phyloP scores from a whole-genome alignment of 2,329 filamentous ascomycete genomes.

The Colletotrichum liaoningense region DNA sequence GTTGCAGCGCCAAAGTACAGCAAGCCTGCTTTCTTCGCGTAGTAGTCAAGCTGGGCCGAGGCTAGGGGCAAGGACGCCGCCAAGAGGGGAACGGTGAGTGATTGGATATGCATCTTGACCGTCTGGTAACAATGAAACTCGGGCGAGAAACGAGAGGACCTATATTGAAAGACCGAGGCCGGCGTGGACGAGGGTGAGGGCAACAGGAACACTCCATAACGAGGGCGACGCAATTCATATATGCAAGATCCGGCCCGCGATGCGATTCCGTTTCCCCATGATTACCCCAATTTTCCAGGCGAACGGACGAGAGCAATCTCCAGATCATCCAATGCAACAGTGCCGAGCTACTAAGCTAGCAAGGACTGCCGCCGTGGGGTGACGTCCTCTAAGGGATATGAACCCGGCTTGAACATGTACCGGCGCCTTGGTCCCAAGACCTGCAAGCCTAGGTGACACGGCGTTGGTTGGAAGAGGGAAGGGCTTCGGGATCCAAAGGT shows the following conservation, averaged over 20 bases:
- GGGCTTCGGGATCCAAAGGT: background rate
- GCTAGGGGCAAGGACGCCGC: conserved; percentile 43
- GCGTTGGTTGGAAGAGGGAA: conserved; percentile 11
- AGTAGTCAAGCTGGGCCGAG: conserved; percentile 55
- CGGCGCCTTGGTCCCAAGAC: conserved; percentile 25
- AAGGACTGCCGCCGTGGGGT: background rate
- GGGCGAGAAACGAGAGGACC: background rate
- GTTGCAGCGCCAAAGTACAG: conserved; percentile 73
- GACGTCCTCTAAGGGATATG: conserved; percentile 32
- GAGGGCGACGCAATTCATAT: conserved; percentile 30
- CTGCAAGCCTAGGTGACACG: conserved; percentile 6
- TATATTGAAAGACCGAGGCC: conserved; percentile 17
- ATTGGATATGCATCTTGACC: conserved; percentile 39
- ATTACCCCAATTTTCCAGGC: conserved; percentile 20
- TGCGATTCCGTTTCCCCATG: conserved; percentile 9
- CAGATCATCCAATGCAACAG: conserved; percentile 4
- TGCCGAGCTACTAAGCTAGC: background rate
- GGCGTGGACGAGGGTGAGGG: background rate
- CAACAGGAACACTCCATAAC: background rate
- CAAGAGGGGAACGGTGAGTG: conserved; percentile 40
- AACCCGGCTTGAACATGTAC: background rate
- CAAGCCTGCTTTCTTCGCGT: conserved; percentile 64
- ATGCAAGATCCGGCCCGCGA: conserved; percentile 27
- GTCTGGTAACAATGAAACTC: background rate
- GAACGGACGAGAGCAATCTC: conserved; percentile 7